Evolutionary conservation across 129 eudicot species (phyloP), one percentile per base, ranked within the genome.

Genomic region (Flaveria linearis): DNA sequence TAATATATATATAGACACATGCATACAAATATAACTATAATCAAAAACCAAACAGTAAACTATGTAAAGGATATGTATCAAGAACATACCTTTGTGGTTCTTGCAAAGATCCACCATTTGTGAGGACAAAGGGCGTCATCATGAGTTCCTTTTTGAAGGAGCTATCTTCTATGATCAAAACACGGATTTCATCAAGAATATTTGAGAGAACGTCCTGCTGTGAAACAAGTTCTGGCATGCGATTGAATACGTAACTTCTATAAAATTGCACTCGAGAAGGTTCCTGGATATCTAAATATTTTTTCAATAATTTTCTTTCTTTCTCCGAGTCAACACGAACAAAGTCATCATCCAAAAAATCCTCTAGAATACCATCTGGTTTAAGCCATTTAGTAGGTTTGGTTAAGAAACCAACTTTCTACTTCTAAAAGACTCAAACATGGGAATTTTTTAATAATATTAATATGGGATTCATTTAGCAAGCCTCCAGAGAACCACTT

Each of bases 401-500:
- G 76, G 84, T 86, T 81, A 95, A 80, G 92, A 81, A 45, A 85
- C 89, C 61, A 89, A 81, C 74, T 82, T 89, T 76, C 99, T 89
- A 82, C 85, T 86, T 85, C 74, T 86, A 73, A 73, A 89, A 16
- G 99, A 84, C 85, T 89, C 99, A 82, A 95, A 95, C 97, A 95
- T 95, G 6, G 99, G 99, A 69, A 95, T 86, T 30, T 83, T 87
- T 85, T 91, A 17, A 91, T 87, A 71, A 89, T 72, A 33, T 80
- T 77, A 2, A 91, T 76, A 77, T 85, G 90, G 20, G 76, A 76
- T 43, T 60, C 69, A 78, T 78, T 77, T 77, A 94, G 75, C 46
- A 78, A 82, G 28, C 83, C 93, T 61, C 81, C 99, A 74, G 86
- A 74, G 76, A 91, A 95, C 99, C 99, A 95, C 84, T 91, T 95